Percentiles rank a stretch among this genome's conserved stretches.
These are phyloP conservation scores for Isochrysis galbana DNA, from an alignment of 78 protist genomes.

Conservation along the genomic window DNA sequence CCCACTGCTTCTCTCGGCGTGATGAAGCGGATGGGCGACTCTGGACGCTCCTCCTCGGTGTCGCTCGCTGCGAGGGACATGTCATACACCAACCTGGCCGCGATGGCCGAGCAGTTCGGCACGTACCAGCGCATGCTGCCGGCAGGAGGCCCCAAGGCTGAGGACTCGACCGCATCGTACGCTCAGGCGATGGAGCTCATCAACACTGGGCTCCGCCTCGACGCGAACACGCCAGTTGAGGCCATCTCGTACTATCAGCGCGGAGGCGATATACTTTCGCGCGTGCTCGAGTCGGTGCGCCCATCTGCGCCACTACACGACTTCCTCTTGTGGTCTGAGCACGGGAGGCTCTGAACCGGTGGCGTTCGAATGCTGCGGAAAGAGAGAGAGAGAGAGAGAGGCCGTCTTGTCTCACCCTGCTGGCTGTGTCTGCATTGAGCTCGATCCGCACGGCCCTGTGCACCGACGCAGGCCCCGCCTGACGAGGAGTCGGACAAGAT, in stretches of 20 bases:
- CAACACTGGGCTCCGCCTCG: not conserved
- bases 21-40: too few species aligned
- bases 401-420: too few species aligned
- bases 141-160: not conserved
- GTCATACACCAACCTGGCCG: slow-evolving; percentile 27
- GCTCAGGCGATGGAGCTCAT: slow-evolving; percentile 1
- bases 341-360: too few species aligned
- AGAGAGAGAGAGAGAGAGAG: too few species aligned
- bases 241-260: not conserved
- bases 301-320: too few species aligned
- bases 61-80: not conserved
- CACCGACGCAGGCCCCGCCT: not conserved
- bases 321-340: too few species aligned
- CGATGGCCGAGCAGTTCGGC: not conserved
- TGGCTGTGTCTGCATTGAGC: too few species aligned
- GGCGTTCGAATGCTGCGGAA: too few species aligned
- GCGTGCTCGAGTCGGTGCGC: not conserved
- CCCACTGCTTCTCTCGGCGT: too few species aligned
- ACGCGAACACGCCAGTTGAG: not conserved
- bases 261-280: not conserved
- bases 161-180: not conserved
- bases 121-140: not conserved
- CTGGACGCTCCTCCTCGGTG: too few species aligned
- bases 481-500: not conserved
- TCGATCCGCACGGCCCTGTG: too few species aligned